Percentiles rank a stretch among this genome's conserved stretches.
phyloP scores from a whole-genome alignment of 306 rosid species.

The Trifolium subterraneum region DNA sequence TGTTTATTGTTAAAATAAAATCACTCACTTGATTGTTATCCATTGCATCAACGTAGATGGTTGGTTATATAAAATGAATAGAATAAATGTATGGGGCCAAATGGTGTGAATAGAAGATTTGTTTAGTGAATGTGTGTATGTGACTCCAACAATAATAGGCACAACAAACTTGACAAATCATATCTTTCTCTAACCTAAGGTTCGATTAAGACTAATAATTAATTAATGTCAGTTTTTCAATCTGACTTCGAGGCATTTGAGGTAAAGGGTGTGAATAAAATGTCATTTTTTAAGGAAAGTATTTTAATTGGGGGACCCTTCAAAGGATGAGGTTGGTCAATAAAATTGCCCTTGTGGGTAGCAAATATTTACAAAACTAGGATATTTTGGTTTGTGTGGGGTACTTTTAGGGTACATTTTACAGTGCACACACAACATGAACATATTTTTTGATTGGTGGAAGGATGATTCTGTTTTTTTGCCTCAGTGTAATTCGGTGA shows the following conservation, averaged over 20 bases:
- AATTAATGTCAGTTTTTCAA: constrained; percentile 26
- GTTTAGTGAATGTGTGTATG: constrained; percentile 12
- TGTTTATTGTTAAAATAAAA: too few relatives aligned
- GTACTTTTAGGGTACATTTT: constrained; percentile 15
- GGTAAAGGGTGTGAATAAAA: background rate
- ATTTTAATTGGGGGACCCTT: constrained; percentile 49
- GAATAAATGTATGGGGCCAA: background rate
- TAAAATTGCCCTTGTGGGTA: constrained; percentile 46
- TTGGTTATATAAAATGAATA: background rate
- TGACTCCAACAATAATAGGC: constrained; percentile 39
- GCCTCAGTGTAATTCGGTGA: constrained; percentile 40
- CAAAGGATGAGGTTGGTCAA: constrained; percentile 39
- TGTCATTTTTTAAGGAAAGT: constrained; percentile 37
- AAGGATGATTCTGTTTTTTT: constrained; percentile 39
- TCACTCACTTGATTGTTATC: background rate
- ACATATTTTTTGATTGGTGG: constrained; percentile 63
- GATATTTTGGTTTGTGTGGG: constrained; percentile 27
- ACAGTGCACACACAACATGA: background rate
- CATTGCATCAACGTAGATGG: background rate
- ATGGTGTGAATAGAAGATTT: background rate
- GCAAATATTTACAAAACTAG: constrained; percentile 51
- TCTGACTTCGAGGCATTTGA: background rate
- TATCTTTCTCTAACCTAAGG: background rate
- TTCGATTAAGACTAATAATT: constrained; percentile 33
- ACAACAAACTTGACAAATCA: constrained; percentile 48